These are phyloP conservation scores for Pseudogymnoascus sp. DNA, from an alignment of 2,329 filamentous ascomycete species.

Conservation along the genomic window DNA sequence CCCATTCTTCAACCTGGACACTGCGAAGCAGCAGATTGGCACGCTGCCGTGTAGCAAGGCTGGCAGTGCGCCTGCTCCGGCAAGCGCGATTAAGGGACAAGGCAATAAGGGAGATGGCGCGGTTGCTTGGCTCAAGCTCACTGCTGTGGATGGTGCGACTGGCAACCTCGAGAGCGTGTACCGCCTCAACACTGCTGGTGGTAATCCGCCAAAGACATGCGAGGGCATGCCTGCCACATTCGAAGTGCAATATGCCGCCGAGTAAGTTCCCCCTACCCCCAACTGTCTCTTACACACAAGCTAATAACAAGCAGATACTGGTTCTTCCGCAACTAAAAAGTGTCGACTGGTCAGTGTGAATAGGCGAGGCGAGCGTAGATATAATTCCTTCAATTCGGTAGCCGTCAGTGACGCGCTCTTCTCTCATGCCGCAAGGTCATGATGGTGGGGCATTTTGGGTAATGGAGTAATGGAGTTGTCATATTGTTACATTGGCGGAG, in stretches of 20 bases:
- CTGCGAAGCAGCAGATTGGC: constrained; percentile 47
- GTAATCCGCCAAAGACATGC: constrained; percentile 68
- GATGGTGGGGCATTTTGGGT: neutral
- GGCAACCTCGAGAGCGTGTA: constrained; percentile 69
- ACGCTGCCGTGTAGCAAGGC: constrained; percentile 58
- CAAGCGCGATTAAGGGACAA: constrained; percentile 50
- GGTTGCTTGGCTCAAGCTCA: constrained; percentile 75
- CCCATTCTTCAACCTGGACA: constrained; percentile 75
- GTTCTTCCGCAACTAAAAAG: neutral
- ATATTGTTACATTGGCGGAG: neutral
- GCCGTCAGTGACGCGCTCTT: constrained; percentile 3
- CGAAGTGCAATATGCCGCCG: constrained; percentile 71
- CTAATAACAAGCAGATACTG: neutral
- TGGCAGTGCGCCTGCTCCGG: constrained; percentile 55
- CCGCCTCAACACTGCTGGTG: constrained; percentile 77
- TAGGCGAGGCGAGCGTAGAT: constrained; percentile 4
- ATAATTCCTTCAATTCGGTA: constrained; percentile 9
- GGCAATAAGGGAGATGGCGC: constrained; percentile 55
- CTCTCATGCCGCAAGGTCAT: neutral
- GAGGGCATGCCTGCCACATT: constrained; percentile 56
- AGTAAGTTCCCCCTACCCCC: constrained; percentile 53
- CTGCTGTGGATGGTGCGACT: constrained; percentile 47
- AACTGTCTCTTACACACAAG: no score
- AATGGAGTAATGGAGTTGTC: constrained; percentile 4
- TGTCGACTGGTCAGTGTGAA: neutral